Conservation (phyloP, 1,139 yeast species). For the Wickerhamomyces sp. region DNA sequence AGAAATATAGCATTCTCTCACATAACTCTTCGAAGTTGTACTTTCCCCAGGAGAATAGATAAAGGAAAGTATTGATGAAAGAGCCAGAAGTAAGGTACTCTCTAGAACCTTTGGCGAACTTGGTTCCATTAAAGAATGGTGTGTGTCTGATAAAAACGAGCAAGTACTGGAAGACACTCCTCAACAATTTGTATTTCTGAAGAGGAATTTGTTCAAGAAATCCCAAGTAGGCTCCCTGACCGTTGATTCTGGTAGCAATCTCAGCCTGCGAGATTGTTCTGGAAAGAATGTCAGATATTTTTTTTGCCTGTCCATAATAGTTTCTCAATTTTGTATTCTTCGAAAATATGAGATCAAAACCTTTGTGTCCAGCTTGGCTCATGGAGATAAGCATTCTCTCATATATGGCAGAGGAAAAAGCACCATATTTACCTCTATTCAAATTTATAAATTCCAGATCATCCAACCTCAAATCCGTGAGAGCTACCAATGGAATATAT, state of each 20-base stretch:
- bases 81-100: not conserved
- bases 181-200: constrained; percentile 34
- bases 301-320: not conserved
- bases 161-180: constrained; percentile 32
- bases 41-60: constrained; percentile 6
- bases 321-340: not conserved
- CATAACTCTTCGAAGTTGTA: constrained; percentile 5
- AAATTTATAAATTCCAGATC: too few species aligned
- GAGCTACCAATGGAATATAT: constrained; percentile 10
- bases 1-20: constrained; percentile 5
- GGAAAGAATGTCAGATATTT: constrained; percentile 2
- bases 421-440: too few species aligned
- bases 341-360: not conserved
- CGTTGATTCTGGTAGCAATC: constrained; percentile 43
- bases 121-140: not conserved
- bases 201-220: constrained; percentile 35
- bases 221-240: constrained; percentile 26
- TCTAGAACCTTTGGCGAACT: not conserved
- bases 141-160: constrained; percentile 3
- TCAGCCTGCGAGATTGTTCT: constrained; percentile 49
- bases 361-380: not conserved
- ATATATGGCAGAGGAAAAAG: not conserved
- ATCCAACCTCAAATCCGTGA: not conserved
- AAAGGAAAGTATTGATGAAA: constrained; percentile 11
- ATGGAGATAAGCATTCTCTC: not conserved